phyloP scores from a whole-genome alignment of 176 grass and related monocot species.

The Tillandsia leiboldiana region DNA sequence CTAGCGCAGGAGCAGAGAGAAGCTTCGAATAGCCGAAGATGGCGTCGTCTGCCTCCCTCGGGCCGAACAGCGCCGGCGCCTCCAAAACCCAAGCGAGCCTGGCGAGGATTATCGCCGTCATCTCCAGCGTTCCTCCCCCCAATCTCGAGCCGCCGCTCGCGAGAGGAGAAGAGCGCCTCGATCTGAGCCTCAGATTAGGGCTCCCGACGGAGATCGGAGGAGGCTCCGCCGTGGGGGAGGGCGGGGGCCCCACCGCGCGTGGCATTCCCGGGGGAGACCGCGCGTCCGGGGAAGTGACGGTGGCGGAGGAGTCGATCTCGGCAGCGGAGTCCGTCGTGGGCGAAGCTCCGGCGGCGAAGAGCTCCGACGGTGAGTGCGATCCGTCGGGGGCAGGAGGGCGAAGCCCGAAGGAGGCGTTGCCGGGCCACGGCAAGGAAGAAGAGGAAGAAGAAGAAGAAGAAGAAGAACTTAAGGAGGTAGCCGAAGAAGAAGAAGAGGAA shows the following conservation, averaged over 20 bases:
- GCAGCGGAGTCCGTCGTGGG: neutral
- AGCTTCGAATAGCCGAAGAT: neutral
- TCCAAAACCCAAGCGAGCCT: slow-evolving; percentile 5
- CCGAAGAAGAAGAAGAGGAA: slow-evolving; percentile 21
- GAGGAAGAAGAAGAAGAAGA: neutral
- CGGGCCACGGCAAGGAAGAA: neutral
- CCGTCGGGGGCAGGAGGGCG: neutral
- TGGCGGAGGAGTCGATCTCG: neutral
- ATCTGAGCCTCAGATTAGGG: slow-evolving; percentile 23
- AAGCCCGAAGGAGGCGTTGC: slow-evolving; percentile 10
- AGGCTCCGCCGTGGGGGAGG: neutral
- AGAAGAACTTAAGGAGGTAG: neutral
- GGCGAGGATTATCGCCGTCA: slow-evolving; percentile 13
- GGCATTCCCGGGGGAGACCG: neutral
- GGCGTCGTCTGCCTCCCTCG: neutral
- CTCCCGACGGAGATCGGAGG: slow-evolving; percentile 3
- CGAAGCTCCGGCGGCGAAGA: neutral
- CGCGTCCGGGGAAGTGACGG: neutral
- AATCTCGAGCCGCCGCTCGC: neutral
- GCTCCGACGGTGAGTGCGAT: neutral
- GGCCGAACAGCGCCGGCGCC: neutral
- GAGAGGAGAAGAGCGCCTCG: slow-evolving; percentile 2
- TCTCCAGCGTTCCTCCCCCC: neutral
- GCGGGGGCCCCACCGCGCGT: neutral
- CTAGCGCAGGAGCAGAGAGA: neutral